Evolutionary conservation across 495 filamentous ascomycete species (phyloP), one percentile per base, ranked within the genome.

Genomic region (Aspergillus mulundensis): DNA sequence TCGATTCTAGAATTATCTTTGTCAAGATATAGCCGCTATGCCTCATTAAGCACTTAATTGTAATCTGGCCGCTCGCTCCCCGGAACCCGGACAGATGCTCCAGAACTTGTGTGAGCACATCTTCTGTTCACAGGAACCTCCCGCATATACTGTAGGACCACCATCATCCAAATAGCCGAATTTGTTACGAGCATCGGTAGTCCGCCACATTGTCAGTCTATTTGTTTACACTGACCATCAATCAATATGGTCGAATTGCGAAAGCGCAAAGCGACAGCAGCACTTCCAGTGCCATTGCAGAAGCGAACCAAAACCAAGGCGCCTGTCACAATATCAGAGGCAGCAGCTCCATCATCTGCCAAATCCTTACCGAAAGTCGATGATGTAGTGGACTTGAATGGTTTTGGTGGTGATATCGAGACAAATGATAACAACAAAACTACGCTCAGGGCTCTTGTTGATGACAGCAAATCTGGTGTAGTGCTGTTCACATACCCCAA

Each of bases 401-500:
- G 72, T 30, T 93, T 96, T 70, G 89, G 90, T 62, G 89, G 90
- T 54, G 86, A 92, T 63, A 67, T 98, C 56, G 83, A 91, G 73
- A 93, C 85, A 50, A 82, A 97, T 61, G 88, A 95, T 61, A 91
- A 90, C 58, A 70, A 69, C 36, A 89, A 85, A 68, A 90, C 86
- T 12, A 91, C 82, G 1, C 75, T 98, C 49, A 82, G 87, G 71
- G 77, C 77, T 51, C 81, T 98, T 21, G 83, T 97, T 15, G 87
- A 89, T 40, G 80, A 85, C 59, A 93, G 91, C 77, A 86, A 90
- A 72, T 77, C 79, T 47, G 93, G 94, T 19, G 88, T 97, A 20
- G 88, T 95, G 15, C 70, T 98, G 28, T 97, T 98, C 69, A 96
- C 91, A 32, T 98, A 97, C 67, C 94, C 94, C 28, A 95, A 88